These are phyloP conservation scores for Globisporangium cylindrosporum DNA, from an alignment of 352 stramenopile species.

Conservation along the genomic window DNA sequence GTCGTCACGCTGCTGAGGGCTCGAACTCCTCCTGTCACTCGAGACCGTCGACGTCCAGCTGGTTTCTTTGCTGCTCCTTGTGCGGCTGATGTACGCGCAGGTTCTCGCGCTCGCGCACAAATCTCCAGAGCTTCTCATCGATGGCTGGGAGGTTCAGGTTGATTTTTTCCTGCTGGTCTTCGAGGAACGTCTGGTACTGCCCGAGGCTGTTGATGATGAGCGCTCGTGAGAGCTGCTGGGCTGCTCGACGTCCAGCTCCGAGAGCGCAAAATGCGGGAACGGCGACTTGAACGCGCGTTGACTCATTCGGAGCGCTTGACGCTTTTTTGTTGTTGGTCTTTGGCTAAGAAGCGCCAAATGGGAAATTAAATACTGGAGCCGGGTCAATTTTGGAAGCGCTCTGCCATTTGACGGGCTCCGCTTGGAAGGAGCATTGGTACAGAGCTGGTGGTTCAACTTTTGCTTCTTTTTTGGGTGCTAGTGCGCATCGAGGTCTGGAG, in stretches of 20 bases:
- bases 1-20: background rate
- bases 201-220: background rate
- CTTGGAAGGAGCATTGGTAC: background rate
- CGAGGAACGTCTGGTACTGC: constrained; percentile 11
- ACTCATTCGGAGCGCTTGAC: background rate
- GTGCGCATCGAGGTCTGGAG: background rate
- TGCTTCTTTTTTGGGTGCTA: background rate
- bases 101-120: constrained; percentile 6
- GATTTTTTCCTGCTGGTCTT: background rate
- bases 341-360: background rate
- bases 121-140: constrained; percentile 2
- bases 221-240: background rate
- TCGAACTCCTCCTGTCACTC: background rate
- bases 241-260: background rate
- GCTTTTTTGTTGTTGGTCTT: background rate
- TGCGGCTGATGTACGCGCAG: constrained; percentile 8
- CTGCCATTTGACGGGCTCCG: background rate
- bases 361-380: background rate
- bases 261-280: constrained; percentile 12
- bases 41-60: background rate
- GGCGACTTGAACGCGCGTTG: background rate
- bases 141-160: background rate
- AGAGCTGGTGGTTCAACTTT: too few species aligned
- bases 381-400: background rate
- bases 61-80: background rate